Evolutionary conservation across 2,329 filamentous ascomycete species (phyloP).

Genomic region (Orbilia brochopaga): DNA sequence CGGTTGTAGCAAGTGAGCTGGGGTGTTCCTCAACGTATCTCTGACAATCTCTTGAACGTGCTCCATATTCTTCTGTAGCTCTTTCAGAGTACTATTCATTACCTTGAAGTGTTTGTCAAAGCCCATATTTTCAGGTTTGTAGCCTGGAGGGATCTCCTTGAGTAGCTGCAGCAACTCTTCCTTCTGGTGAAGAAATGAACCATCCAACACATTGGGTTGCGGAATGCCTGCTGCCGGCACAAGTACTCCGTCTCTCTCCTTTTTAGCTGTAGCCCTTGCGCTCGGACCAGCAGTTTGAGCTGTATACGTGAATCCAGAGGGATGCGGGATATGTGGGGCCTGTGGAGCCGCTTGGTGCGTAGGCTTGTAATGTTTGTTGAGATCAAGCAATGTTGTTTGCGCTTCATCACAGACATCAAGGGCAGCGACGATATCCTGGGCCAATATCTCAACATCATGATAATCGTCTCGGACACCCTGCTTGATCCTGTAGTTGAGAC

Average conservation of each 20-base stretch:
- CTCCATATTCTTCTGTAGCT: slow-evolving; percentile 15
- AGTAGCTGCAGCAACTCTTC: slow-evolving; percentile 21
- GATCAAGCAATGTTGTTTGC: slow-evolving; percentile 6
- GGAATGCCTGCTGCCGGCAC: neutral
- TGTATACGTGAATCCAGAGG: too few species aligned
- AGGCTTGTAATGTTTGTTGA: slow-evolving; percentile 8
- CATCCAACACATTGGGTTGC: neutral
- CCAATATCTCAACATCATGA: neutral
- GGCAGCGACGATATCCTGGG: slow-evolving; percentile 2
- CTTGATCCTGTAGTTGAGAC: slow-evolving; percentile 25
- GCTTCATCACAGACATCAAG: slow-evolving; percentile 34
- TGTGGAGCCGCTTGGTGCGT: neutral
- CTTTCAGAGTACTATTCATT: slow-evolving; percentile 25
- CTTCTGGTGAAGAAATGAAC: slow-evolving; percentile 19
- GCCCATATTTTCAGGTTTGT: slow-evolving; percentile 14
- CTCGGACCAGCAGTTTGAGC: too few species aligned
- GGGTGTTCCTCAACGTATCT: slow-evolving; percentile 21
- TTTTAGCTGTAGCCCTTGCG: too few species aligned
- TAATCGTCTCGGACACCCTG: slow-evolving; percentile 4
- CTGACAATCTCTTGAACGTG: slow-evolving; percentile 13
- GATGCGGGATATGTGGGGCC: neutral
- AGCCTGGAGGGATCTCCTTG: slow-evolving; percentile 18
- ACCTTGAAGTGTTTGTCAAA: slow-evolving; percentile 22
- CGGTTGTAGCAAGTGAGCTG: neutral
- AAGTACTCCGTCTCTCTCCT: too few species aligned